Conservation (phyloP, 805 yeast species). For the Candida xiaguanensis region DNA sequence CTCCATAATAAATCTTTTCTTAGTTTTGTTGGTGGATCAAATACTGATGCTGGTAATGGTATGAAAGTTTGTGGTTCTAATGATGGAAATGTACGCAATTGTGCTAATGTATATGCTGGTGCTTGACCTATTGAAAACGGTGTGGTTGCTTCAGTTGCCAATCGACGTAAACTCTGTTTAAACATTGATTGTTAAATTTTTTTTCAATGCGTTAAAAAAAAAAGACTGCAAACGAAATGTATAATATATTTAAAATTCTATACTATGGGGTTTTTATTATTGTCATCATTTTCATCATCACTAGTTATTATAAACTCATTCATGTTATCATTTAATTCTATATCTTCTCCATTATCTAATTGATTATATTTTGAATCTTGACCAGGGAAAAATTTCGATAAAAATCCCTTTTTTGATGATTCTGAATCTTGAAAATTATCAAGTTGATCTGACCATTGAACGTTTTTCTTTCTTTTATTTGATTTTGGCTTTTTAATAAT, state of each 20-base stretch:
- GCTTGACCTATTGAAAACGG: conserved; percentile 33
- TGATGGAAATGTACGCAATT: conserved; percentile 83
- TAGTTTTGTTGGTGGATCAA: conserved; percentile 56
- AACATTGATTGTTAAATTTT: conserved; percentile 17
- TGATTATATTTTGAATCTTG: conserved; percentile 24
- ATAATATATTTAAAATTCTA: not conserved
- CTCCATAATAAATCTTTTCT: conserved; percentile 93
- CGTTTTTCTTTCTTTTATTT: conserved; percentile 34
- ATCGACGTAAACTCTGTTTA: conserved; percentile 23
- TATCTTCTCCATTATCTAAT: conserved; percentile 27
- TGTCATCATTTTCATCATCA: conserved; percentile 34
- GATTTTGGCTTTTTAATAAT: conserved; percentile 32
- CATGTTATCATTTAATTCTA: conserved; percentile 38
- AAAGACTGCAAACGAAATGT: no score
- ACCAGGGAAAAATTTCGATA: conserved; percentile 29
- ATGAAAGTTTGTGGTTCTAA: conserved; percentile 77
- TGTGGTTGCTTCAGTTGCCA: conserved; percentile 20
- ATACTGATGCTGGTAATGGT: conserved; percentile 69
- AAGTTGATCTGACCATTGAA: conserved; percentile 46
- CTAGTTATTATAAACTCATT: conserved; percentile 48
- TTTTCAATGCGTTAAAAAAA: not conserved
- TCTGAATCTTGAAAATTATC: conserved; percentile 24
- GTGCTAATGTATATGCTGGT: conserved; percentile 69
- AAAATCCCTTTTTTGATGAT: conserved; percentile 27
- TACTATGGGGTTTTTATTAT: not conserved